Percentiles rank a stretch among this genome's conserved stretches.
These are phyloP conservation scores for Lineolata rhizophorae DNA, from an alignment of 495 filamentous ascomycete genomes.

Conservation along the genomic window DNA sequence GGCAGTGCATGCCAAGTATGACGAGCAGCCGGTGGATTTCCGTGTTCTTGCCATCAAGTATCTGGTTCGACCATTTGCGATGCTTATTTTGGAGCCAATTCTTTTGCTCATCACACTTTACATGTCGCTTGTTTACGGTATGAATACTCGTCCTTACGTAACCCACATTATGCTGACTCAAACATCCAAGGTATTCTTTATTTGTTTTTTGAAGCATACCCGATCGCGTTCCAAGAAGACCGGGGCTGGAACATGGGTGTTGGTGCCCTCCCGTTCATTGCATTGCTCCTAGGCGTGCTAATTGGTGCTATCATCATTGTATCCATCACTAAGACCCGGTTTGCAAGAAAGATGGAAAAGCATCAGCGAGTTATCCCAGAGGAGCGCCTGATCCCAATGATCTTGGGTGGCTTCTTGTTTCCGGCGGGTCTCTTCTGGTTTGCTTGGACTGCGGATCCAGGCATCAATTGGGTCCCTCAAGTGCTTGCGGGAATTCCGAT, in stretches of 20 bases:
- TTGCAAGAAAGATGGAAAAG: conserved; percentile 15
- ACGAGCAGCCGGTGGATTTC: conserved; percentile 28
- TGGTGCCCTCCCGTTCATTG: conserved; percentile 44
- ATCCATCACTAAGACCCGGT: conserved; percentile 7
- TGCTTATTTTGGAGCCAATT: conserved; percentile 39
- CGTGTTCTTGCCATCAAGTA: conserved; percentile 26
- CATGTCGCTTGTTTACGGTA: conserved; percentile 19
- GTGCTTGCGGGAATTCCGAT: conserved; percentile 47
- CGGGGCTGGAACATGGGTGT: conserved; percentile 42
- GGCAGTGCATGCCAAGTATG: conserved; percentile 33
- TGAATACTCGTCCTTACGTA: too few species aligned
- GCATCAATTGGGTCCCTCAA: conserved; percentile 44
- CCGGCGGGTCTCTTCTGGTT: conserved; percentile 41
- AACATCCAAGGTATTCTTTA: too few species aligned
- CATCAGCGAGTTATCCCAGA: conserved; percentile 23
- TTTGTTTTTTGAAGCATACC: conserved; percentile 18
- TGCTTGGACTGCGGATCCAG: conserved; percentile 46
- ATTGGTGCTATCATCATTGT: conserved; percentile 6
- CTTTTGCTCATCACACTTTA: conserved; percentile 27
- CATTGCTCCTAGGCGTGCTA: conserved; percentile 35
- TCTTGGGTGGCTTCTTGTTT: conserved; percentile 19
- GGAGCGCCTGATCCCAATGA: conserved; percentile 22
- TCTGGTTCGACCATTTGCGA: conserved; percentile 35
- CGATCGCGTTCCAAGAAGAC: conserved; percentile 39
- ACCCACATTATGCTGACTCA: too few species aligned